phyloP scores from a whole-genome alignment of 768 basidiomycete species.

The Termitomyces eurrhizus region DNA sequence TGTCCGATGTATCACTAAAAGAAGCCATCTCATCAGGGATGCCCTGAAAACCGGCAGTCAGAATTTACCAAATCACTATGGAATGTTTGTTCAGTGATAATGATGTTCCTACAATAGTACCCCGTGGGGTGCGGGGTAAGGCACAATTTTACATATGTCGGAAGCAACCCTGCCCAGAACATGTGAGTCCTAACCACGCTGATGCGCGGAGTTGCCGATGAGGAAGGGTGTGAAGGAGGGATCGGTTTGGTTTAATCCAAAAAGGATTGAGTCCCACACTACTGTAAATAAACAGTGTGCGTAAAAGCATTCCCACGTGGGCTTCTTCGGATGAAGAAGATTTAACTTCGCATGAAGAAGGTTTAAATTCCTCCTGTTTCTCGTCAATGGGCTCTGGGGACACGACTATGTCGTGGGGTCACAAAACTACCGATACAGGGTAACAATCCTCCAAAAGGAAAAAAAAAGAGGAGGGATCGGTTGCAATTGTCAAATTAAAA shows the following conservation, averaged over 20 bases:
- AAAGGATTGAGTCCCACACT: no score
- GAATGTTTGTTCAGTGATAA: neutral
- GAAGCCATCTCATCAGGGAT: neutral
- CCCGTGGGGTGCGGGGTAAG: slow-evolving; percentile 1
- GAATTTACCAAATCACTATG: neutral
- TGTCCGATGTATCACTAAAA: neutral
- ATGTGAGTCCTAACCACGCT: neutral
- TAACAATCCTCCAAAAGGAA: no score
- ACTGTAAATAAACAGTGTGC: no score
- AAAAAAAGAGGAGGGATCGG: neutral
- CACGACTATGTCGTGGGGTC: no score
- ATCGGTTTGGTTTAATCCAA: no score
- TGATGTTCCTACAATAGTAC: neutral
- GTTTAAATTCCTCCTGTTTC: no score
- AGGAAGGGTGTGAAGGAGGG: neutral
- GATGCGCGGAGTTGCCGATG: neutral
- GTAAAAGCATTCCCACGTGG: no score
- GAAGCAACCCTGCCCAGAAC: neutral
- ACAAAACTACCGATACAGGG: no score
- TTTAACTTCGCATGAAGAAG: no score
- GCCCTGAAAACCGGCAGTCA: neutral
- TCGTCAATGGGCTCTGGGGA: no score
- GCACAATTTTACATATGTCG: neutral
- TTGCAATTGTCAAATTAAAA: neutral
- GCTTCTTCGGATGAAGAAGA: no score